Evolutionary conservation across 2,329 filamentous ascomycete genomes (phyloP).

Genomic region (Colletotrichum tofieldiae): DNA sequence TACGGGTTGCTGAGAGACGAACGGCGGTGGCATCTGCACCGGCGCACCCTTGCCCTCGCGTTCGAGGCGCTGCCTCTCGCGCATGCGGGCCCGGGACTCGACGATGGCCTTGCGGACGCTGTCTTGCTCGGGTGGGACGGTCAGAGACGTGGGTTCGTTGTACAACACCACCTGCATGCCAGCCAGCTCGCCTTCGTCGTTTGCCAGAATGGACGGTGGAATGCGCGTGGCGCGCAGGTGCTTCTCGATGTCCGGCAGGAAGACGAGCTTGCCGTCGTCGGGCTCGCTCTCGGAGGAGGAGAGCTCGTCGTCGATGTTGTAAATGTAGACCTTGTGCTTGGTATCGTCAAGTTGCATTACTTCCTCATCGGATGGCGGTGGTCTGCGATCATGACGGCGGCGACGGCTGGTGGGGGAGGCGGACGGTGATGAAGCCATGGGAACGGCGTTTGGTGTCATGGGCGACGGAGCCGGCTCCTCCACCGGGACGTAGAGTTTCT

Average conservation of each 20-base stretch:
- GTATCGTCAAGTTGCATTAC: constrained; percentile 90
- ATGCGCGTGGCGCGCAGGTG: constrained; percentile 81
- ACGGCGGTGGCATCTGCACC: constrained; percentile 42
- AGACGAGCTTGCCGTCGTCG: constrained; percentile 76
- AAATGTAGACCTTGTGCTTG: constrained; percentile 90
- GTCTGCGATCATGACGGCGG: constrained; percentile 41
- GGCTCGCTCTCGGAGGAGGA: constrained; percentile 72
- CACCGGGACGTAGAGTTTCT: constrained; percentile 77
- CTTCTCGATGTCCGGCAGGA: constrained; percentile 89
- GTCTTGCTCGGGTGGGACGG: constrained; percentile 81
- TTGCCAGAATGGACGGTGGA: constrained; percentile 75
- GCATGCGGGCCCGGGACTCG: constrained; percentile 79
- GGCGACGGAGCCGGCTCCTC: constrained; percentile 59
- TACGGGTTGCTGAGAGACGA: constrained; percentile 29
- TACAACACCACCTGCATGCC: constrained; percentile 88
- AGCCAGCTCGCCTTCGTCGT: constrained; percentile 68
- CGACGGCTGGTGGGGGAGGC: constrained; percentile 35
- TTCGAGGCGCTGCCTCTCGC: constrained; percentile 68
- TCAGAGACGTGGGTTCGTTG: constrained; percentile 82
- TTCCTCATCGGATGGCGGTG: constrained; percentile 61
- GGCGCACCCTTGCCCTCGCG: constrained; percentile 39
- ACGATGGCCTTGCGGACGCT: constrained; percentile 87
- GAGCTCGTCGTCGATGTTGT: constrained; percentile 91
- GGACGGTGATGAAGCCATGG: constrained; percentile 45
- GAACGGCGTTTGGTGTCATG: constrained; percentile 40